A percentile compares a stretch with the other conserved stretches of the same genome.
phyloP scores from a whole-genome alignment of 2,329 filamentous ascomycete species.

The Fusarium anguioides region DNA sequence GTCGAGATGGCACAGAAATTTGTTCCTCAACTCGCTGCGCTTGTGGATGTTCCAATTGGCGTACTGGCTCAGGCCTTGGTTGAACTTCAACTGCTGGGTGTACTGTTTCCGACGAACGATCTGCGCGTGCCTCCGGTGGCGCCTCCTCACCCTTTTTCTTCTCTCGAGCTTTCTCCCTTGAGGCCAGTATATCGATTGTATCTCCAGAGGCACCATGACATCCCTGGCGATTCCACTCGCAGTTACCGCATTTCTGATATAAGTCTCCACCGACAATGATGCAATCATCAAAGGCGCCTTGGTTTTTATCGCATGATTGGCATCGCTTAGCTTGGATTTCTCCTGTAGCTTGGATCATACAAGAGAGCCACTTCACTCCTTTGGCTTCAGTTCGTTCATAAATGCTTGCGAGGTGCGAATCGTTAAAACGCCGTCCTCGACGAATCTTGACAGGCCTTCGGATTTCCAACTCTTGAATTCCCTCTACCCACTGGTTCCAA shows the following conservation, averaged over 20 bases:
- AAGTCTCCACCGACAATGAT: constrained; percentile 55
- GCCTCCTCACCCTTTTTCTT: constrained; percentile 15
- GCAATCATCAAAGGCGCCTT: constrained; percentile 59
- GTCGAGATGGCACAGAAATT: constrained; percentile 15
- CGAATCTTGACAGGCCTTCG: constrained; percentile 56
- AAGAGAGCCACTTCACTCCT: constrained; percentile 59
- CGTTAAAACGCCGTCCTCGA: constrained; percentile 54
- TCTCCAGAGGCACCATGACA: constrained; percentile 50
- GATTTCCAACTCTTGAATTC: constrained; percentile 53
- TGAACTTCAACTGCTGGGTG: constrained; percentile 20
- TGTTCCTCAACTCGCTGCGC: constrained; percentile 1
- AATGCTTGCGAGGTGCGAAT: constrained; percentile 53
- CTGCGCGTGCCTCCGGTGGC: neutral
- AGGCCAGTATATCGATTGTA: constrained; percentile 33
- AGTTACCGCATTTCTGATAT: constrained; percentile 63
- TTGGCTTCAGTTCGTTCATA: constrained; percentile 57
- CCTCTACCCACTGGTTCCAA: constrained; percentile 55
- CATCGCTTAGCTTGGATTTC: constrained; percentile 55
- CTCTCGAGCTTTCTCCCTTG: constrained; percentile 30
- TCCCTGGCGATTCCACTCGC: constrained; percentile 59
- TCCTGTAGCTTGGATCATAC: constrained; percentile 63
- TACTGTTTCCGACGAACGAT: constrained; percentile 10
- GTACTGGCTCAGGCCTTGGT: neutral
- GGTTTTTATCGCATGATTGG: constrained; percentile 54
- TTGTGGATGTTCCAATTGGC: neutral